Evolutionary conservation across 2,329 filamentous ascomycete species (phyloP).

Genomic region (Sporothrix euskadiensis): DNA sequence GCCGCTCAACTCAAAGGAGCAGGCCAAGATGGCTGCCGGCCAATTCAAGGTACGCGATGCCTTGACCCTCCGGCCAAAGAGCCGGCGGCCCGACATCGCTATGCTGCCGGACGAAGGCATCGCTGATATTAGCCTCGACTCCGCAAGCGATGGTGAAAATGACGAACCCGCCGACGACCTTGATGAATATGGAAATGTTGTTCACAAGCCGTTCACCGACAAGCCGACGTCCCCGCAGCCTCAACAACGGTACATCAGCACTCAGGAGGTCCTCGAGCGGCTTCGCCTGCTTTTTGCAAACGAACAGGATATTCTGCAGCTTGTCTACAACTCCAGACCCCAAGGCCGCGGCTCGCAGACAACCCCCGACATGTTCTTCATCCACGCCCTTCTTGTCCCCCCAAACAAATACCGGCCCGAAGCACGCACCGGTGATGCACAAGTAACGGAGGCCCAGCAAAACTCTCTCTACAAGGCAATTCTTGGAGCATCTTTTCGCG

Average conservation of each 20-base stretch:
- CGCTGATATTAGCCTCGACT: constrained; percentile 59
- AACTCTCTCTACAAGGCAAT: constrained; percentile 88
- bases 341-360: constrained; percentile 56
- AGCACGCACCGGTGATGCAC: constrained; percentile 74
- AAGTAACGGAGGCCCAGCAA: constrained; percentile 84
- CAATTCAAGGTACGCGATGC: constrained; percentile 69
- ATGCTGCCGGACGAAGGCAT: constrained; percentile 66
- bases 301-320: constrained; percentile 76
- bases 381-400: constrained; percentile 81
- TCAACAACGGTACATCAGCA: constrained; percentile 73
- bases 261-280: constrained; percentile 79
- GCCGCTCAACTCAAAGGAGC: constrained; percentile 70
- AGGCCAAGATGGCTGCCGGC: constrained; percentile 71
- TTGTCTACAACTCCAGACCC: constrained; percentile 81
- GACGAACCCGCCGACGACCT: constrained; percentile 41
- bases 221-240: constrained; percentile 39
- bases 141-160: constrained; percentile 48
- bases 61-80: constrained; percentile 54
- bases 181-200: constrained; percentile 58
- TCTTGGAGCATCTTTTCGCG: constrained; percentile 69
- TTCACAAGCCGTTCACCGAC: constrained; percentile 47
- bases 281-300: constrained; percentile 80
- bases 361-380: constrained; percentile 91
- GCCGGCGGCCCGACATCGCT: constrained; percentile 40
- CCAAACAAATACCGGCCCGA: constrained; percentile 91